Percentiles rank a stretch among this genome's conserved stretches.
phyloP scores from a whole-genome alignment of 1,139 yeast genomes.

The Saccharomyces hybrid region DNA sequence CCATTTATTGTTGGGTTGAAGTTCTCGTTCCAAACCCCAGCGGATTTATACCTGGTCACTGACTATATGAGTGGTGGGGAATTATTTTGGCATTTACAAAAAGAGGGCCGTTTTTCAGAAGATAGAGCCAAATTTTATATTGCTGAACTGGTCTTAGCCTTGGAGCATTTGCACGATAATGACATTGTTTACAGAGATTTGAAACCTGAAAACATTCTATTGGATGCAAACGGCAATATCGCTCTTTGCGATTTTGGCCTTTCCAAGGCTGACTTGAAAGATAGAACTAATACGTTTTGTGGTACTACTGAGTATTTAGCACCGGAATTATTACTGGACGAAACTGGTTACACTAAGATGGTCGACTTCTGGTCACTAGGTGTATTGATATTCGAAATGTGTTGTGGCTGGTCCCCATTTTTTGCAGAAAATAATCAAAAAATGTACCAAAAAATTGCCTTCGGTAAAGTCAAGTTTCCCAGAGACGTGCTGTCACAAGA shows the following conservation, averaged over 20 bases:
- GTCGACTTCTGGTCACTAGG: slow-evolving; percentile 85
- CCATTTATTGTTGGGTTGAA: slow-evolving; percentile 92
- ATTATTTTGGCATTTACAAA: slow-evolving; percentile 93
- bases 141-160: slow-evolving; percentile 86
- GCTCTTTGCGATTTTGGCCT: slow-evolving; percentile 95
- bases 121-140: slow-evolving; percentile 92
- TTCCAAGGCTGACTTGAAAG: slow-evolving; percentile 87
- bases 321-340: slow-evolving; percentile 74
- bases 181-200: slow-evolving; percentile 91
- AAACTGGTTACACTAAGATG: slow-evolving; percentile 78
- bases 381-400: slow-evolving; percentile 76
- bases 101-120: slow-evolving; percentile 88
- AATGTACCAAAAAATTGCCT: slow-evolving; percentile 97
- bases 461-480: slow-evolving; percentile 95
- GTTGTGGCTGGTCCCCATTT: slow-evolving; percentile 99
- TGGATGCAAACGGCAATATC: slow-evolving; percentile 95
- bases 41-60: slow-evolving; percentile 85
- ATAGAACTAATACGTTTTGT: slow-evolving; percentile 93
- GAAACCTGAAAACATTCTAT: slow-evolving; percentile 86
- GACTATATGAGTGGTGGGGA: slow-evolving; percentile 99
- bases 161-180: slow-evolving; percentile 87
- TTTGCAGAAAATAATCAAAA: slow-evolving; percentile 96
- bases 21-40: slow-evolving; percentile 90
- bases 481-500: slow-evolving; percentile 87
- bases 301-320: slow-evolving; percentile 93